Evolutionary conservation across 768 basidiomycete genomes (phyloP), one percentile per base, ranked within the genome.

Genomic region (Coprinopsis marcescibilis): DNA sequence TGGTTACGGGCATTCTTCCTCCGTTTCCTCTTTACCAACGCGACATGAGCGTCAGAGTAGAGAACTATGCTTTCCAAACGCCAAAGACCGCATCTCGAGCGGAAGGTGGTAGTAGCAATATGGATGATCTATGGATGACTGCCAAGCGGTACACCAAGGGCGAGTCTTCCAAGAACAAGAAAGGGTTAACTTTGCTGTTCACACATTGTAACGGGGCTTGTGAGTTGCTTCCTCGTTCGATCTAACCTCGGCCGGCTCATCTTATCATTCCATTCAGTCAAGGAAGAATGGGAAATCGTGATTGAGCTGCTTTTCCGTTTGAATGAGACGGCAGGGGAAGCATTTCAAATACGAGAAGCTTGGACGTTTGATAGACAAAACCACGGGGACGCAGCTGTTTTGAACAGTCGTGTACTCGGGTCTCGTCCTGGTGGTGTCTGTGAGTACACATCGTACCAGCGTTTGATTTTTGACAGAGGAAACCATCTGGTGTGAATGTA

Each of bases 201-300:
- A 65, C 71, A 12, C 76, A 78, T 50, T 70, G 73, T 46, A 65
- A 73, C 13, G 73, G 72, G 3, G 58, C 71, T 46, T 72, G 76
- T 76, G 55, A 52, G 70, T 67, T n/a, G 21, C 15, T 23, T 25
- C 8, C 21, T 3, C 12, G 29, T 32, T 24, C 13, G n/a, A 13
- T 37, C 15, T 38, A 3, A 25, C 43, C 27, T 30, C 12, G 23
- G 14, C n/a, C 17, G 33, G 12, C 17, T 33, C n/a, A 12, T 27
- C 12, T 19, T 20, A 5, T 33, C 11, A 21, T 17, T 2, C 26
- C 2, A 19, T 13, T 30, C 51, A 79, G 77, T 76, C 55, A 78
- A 79, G 51, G 76, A 79, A 52, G 70, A 73, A 52, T 79, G 76
- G 76, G 76, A 78, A 48, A 71, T 75, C 1, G 64, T 65, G 2